These are phyloP conservation scores for Sphaerulina populicola DNA, from an alignment of 2,329 filamentous ascomycete genomes.

Conservation along the genomic window DNA sequence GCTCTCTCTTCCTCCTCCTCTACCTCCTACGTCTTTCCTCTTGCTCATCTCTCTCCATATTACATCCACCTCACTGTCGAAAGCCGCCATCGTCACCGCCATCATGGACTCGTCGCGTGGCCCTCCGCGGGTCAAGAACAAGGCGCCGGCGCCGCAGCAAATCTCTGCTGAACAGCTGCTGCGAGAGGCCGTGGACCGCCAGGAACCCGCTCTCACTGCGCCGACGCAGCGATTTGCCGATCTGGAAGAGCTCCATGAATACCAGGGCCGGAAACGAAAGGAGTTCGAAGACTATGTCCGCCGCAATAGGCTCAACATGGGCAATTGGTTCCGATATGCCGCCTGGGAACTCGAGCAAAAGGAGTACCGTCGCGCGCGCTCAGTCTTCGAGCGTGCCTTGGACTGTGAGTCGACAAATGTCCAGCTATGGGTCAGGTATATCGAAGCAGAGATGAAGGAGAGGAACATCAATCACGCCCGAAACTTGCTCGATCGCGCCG, in stretches of 20 bases:
- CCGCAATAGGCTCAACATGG: conserved; percentile 88
- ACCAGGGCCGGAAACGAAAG: conserved; percentile 88
- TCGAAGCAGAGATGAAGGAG: conserved; percentile 92
- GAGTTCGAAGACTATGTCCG: conserved; percentile 98
- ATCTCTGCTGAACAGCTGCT: conserved; percentile 96
- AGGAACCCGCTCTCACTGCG: conserved; percentile 78
- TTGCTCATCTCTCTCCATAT: no score
- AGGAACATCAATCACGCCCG: conserved; percentile 94
- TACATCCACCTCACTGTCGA: neutral
- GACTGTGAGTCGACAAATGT: conserved; percentile 86
- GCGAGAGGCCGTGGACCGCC: conserved; percentile 91
- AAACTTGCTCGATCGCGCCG: conserved; percentile 89
- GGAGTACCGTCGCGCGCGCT: conserved; percentile 83
- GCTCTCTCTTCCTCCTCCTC: neutral
- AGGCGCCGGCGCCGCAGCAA: conserved; percentile 72
- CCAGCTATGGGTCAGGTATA: conserved; percentile 82
- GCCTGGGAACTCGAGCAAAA: conserved; percentile 98
- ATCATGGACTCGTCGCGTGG: conserved; percentile 82
- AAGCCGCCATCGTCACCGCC: neutral
- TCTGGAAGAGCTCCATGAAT: conserved; percentile 95
- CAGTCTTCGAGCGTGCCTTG: conserved; percentile 87
- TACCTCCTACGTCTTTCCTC: neutral
- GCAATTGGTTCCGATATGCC: conserved; percentile 98
- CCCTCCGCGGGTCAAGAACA: conserved; percentile 96
- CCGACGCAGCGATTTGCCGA: conserved; percentile 93